phyloP scores from a whole-genome alignment of 2,329 filamentous ascomycete species.

The Botrytis elliptica region DNA sequence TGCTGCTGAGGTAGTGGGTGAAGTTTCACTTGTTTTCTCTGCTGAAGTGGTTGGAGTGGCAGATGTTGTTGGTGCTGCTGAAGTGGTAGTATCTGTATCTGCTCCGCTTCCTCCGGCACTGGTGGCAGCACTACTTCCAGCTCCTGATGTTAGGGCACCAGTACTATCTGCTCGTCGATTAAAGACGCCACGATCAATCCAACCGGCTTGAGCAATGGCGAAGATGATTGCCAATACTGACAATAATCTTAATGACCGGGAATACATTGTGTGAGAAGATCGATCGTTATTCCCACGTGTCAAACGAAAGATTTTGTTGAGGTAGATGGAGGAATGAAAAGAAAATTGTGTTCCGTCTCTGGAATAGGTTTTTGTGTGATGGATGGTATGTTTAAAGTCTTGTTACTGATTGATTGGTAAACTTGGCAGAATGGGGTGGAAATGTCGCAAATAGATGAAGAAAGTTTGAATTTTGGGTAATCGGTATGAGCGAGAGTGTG shows the following conservation, averaged over 20 bases:
- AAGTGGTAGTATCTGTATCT: constrained; percentile 9
- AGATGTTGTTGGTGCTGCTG: neutral
- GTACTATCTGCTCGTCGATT: constrained; percentile 21
- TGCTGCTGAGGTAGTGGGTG: neutral
- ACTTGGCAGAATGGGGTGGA: neutral
- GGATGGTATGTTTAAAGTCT: neutral
- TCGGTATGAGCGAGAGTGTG: neutral
- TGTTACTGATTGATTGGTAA: neutral
- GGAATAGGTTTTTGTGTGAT: neutral
- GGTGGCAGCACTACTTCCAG: neutral
- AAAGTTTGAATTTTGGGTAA: neutral
- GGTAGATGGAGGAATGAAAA: neutral
- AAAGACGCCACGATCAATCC: constrained; percentile 27
- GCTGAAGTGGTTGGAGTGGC: neutral
- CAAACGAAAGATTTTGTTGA: neutral
- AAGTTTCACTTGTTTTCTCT: neutral
- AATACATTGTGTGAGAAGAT: constrained; percentile 11
- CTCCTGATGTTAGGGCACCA: neutral
- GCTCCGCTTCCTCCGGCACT: neutral
- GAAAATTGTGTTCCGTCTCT: neutral
- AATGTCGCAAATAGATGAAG: neutral
- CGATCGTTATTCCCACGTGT: neutral
- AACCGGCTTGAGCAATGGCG: constrained; percentile 32
- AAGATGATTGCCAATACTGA: constrained; percentile 25
- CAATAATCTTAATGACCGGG: constrained; percentile 7